Base-by-base conservation (phyloP, 768 basidiomycete genomes). In the Tremella mesenterica region DNA sequence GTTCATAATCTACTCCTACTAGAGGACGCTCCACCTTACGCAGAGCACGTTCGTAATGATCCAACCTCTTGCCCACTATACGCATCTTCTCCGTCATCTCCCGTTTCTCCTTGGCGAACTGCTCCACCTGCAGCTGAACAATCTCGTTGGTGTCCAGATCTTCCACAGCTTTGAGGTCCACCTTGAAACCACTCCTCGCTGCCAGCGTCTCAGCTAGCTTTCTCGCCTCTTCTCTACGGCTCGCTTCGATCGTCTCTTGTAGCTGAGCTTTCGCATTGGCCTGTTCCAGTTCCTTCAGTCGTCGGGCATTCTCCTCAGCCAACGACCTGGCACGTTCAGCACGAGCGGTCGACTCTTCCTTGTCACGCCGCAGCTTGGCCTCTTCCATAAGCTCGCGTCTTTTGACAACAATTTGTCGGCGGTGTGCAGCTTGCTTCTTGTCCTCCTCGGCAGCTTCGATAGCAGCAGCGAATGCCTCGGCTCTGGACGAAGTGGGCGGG, bases 41-140 rank as follows among this genome's bases (percentile, higher is more conserved):
- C 75, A 85, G 87, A 0, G 92, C 91, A 50, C 91, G 88, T 75
- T 97, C 93, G 71, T 86, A 72, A 75, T 99, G 93, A 69, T 97
- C 95, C 63, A 96, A 81, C 23, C 91, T 85, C 76, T 97, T 97
- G 31, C 83, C 71, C 39, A 84, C 79, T 59, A 92, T 81, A 21
- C 89, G 84, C 44, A 93, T 79, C 20, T 85, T 81, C 64, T 90
- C 86, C 53, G 79, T 80, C 59, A 88, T 77, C 61, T 90, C 86
- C 64, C 82, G 85, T 79, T 91, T 93, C 76, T 97, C 92, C 76
- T 93, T 95, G 76, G 95, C 95, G 41, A 96, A 79, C 69, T 96
- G 90, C 60, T 89, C 84, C 31, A 95, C 90, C 72, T 95, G 91
- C 61, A 95, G 81, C 27, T 80, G 81, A 73, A 96, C 85, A 57